phyloP scores from a whole-genome alignment of 2,329 filamentous ascomycete genomes.

The Diaporthe longicolla region DNA sequence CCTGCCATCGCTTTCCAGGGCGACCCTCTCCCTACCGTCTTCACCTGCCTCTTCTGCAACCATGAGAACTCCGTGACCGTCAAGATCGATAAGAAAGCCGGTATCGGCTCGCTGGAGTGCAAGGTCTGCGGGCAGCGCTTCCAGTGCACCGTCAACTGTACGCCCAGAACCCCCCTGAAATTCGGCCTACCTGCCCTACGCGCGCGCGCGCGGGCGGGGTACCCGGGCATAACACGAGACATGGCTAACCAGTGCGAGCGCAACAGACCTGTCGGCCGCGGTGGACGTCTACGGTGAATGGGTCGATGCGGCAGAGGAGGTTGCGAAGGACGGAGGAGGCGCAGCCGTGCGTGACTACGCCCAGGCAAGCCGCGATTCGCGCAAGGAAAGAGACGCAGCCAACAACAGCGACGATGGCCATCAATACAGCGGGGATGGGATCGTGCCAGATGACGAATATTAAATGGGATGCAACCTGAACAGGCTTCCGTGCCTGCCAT shows the following conservation, averaged over 20 bases:
- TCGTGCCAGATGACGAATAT: slow-evolving; percentile 69
- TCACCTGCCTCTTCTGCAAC: slow-evolving; percentile 98
- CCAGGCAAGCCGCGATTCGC: slow-evolving; percentile 40
- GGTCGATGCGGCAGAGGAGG: slow-evolving; percentile 82
- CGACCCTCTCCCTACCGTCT: slow-evolving; percentile 83
- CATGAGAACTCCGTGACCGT: slow-evolving; percentile 94
- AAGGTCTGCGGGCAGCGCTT: slow-evolving; percentile 95
- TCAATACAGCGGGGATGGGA: slow-evolving; percentile 67
- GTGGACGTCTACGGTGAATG: slow-evolving; percentile 98
- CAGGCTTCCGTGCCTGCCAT: background rate
- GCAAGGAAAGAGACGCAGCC: slow-evolving; percentile 46
- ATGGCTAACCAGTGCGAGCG: slow-evolving; percentile 19
- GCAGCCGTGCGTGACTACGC: slow-evolving; percentile 45
- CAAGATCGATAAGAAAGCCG: slow-evolving; percentile 93
- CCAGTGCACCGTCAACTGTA: slow-evolving; percentile 94
- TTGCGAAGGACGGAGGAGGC: slow-evolving; percentile 46
- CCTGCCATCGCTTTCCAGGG: slow-evolving; percentile 57
- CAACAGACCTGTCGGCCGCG: slow-evolving; percentile 84
- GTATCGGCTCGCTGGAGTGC: slow-evolving; percentile 87
- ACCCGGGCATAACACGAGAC: background rate
- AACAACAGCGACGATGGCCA: slow-evolving; percentile 65
- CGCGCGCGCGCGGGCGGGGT: background rate
- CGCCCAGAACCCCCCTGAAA: slow-evolving; percentile 47
- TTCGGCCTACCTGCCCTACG: too few relatives aligned
- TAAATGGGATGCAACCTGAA: slow-evolving; percentile 50